A percentile compares a stretch with the other conserved stretches of the same genome.
Conservation (phyloP, 108 stramenopile genomes). For the Pseudonitzschia pungens region DNA sequence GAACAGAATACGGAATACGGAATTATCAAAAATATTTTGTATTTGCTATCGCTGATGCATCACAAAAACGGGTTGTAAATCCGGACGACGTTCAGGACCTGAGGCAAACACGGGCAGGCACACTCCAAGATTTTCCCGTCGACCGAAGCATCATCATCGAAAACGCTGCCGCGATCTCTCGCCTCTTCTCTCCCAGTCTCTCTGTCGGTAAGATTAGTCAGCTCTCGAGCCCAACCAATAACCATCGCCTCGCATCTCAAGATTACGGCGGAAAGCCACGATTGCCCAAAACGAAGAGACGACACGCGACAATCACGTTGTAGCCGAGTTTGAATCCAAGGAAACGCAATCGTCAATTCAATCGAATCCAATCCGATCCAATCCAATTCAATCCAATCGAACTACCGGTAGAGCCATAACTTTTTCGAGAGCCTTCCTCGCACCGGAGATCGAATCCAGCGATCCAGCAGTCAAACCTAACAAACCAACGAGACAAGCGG, state of each 20-base stretch:
- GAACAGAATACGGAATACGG: constrained; percentile 9
- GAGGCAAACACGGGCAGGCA: not conserved
- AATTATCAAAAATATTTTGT: too few relatives aligned
- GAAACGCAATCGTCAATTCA: too few relatives aligned
- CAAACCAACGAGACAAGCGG: not conserved
- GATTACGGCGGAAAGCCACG: too few relatives aligned
- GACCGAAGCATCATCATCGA: not conserved
- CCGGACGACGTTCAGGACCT: too few relatives aligned
- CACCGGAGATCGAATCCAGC: not conserved
- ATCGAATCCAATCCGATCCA: not conserved
- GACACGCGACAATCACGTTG: not conserved
- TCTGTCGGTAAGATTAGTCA: too few relatives aligned
- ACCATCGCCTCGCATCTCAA: too few relatives aligned
- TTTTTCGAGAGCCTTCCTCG: not conserved
- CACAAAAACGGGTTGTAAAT: too few relatives aligned
- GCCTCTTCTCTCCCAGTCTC: too few relatives aligned
- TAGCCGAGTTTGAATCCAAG: not conserved
- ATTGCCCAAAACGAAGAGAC: not conserved
- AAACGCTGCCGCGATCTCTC: too few relatives aligned
- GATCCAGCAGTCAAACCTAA: not conserved
- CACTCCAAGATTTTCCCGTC: not conserved
- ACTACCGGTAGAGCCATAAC: too few relatives aligned
- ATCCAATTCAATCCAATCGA: not conserved
- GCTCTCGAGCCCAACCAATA: too few relatives aligned
- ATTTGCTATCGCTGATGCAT: too few relatives aligned